These are phyloP conservation scores for Papilionanthe hybrid DNA, from an alignment of 116 monocot species.

Conservation along the genomic window DNA sequence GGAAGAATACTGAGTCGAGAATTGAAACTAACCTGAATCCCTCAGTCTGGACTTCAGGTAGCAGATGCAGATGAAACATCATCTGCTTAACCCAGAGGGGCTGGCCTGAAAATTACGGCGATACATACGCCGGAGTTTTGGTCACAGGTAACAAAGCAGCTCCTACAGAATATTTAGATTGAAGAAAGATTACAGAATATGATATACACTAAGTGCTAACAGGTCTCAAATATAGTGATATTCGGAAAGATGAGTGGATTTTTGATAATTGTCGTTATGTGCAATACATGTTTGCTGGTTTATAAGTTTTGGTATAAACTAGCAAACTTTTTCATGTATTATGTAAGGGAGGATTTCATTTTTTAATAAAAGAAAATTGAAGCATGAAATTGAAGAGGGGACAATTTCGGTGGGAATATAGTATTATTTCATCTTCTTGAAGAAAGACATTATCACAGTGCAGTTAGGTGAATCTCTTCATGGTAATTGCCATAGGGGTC, in stretches of 20 bases:
- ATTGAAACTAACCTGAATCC: conserved; percentile 3
- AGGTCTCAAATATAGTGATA: neutral
- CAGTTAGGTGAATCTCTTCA: neutral
- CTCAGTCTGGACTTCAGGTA: neutral
- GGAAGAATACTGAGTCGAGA: neutral
- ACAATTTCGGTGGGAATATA: neutral
- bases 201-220: neutral
- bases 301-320: conserved; percentile 3
- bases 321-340: neutral
- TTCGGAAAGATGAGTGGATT: neutral
- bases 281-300: conserved; percentile 4
- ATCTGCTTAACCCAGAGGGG: conserved; percentile 1
- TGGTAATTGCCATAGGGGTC: neutral
- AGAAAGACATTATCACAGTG: neutral
- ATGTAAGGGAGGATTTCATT: neutral
- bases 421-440: neutral
- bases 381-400: conserved; percentile 1
- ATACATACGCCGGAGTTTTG: neutral
- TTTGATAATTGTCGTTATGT: neutral
- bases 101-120: conserved; percentile 13
- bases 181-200: neutral
- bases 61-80: neutral
- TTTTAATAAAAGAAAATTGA: neutral
- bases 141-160: neutral
- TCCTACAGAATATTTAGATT: neutral